Conservation (phyloP, 2,329 filamentous ascomycete species). For the Penicillium sclerotigenum region DNA sequence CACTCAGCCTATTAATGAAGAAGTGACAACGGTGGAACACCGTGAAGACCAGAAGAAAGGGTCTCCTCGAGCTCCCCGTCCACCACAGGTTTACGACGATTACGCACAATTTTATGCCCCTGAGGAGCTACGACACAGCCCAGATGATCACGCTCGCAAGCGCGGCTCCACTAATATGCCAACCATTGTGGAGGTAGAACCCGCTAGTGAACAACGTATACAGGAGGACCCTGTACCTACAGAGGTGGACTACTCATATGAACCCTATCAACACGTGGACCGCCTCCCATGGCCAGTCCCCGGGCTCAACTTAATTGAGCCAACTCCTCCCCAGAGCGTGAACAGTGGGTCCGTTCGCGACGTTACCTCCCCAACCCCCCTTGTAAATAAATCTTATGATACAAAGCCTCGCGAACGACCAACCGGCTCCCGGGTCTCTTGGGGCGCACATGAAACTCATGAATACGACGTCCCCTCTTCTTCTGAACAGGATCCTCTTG, state of each 20-base stretch:
- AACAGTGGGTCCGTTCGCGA: slow-evolving; percentile 39
- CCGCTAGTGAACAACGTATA: slow-evolving; percentile 24
- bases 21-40: slow-evolving; percentile 9
- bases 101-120: slow-evolving; percentile 45
- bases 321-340: slow-evolving; percentile 54
- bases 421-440: slow-evolving; percentile 57
- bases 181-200: slow-evolving; percentile 32
- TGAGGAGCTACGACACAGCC: slow-evolving; percentile 38
- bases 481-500: slow-evolving; percentile 34
- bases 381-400: slow-evolving; percentile 46
- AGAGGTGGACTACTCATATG: slow-evolving; percentile 4
- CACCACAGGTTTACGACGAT: slow-evolving; percentile 40
- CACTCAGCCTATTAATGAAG: slow-evolving; percentile 19
- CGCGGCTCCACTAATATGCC: slow-evolving; percentile 25
- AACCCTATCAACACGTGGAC: slow-evolving; percentile 19
- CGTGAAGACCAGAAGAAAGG: slow-evolving; percentile 24
- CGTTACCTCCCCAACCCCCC: slow-evolving; percentile 27
- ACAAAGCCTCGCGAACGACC: slow-evolving; percentile 45
- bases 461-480: slow-evolving; percentile 61
- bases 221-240: slow-evolving; percentile 3
- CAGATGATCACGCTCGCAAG: slow-evolving; percentile 34
- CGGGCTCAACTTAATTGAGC: slow-evolving; percentile 54
- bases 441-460: slow-evolving; percentile 64
- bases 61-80: slow-evolving; percentile 28
- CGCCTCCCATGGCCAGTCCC: slow-evolving; percentile 49